Evolutionary conservation across 768 basidiomycete genomes (phyloP), one percentile per base, ranked within the genome.

Genomic region (Lactifluus rugatus): DNA sequence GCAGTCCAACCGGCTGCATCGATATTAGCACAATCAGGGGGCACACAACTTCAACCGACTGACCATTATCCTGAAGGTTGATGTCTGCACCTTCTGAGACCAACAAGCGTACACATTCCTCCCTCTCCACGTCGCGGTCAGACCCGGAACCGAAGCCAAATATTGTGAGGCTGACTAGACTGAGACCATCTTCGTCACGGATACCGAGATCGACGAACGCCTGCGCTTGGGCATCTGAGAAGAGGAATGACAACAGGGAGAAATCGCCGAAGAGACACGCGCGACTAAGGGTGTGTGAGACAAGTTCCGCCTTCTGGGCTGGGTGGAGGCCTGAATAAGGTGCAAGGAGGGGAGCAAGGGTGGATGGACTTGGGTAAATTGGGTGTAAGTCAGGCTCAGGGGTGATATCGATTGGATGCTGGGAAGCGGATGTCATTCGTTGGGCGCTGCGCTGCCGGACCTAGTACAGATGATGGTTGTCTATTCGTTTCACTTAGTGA

Each of bases 1-100:
- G 94, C 84, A 10, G 91, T 93, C 96, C 96, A 98, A 34, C 95
- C 94, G 60, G 82, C 93, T 96, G 65, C 47, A 60, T 48, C 46
- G 19, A 37, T 53, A 46, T 50, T 36, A 54, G 31, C 3, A 31
- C 45, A 7, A 52, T 34, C 47, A 19, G 53, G 25, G 37, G 34
- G 47, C 32, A 28, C 14, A 39, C 49, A 41, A 8, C 25, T 4
- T 45, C 32, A 16, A 69, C 78, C 41, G n/a, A 70, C 78, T 44
- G 63, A 87, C 88, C 79, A 65, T 84, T 76, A 70, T 92, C 89
- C 44, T 80, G 73, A 37, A 65, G 59, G 48, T 72, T 71, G 44
- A 87, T 71, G 67, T 88, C 80, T 23, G 87, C 85, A 44, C 92
- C 90, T 69, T 88, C 88, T 47, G 81, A 76, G 13, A 90, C 81